Evolutionary conservation across 352 stramenopile species (phyloP), one percentile per base, ranked within the genome.

Genomic region (Blastocystis sp.): DNA sequence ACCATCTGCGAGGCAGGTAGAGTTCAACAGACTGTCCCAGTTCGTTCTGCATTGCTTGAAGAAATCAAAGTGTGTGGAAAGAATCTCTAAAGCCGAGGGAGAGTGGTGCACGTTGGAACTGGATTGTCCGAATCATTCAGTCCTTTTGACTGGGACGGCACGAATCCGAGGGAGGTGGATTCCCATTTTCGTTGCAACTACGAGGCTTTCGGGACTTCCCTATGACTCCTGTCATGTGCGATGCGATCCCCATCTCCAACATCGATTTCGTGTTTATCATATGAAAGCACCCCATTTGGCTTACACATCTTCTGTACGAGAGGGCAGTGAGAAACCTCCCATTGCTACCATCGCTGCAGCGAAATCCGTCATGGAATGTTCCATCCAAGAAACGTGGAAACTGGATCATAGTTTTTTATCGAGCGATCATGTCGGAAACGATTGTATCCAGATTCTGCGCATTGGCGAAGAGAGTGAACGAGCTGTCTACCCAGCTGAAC

Each of bases 1-100:
- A 84, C 74, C 74, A 84, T 84, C 74, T 84, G 74, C 74, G 74
- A 63, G 74, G 74, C 48, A 84, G 57, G 74, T 84, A 84, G 24
- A 84, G 74, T 34, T 84, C 74, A 68, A 84, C 74, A 43, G 65
- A 68, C 38, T 84, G 57, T 84, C 74, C 74, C 24, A 19, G 68
- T 34, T 84, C 74, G 74, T 84, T 84, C 57, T 84, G 74, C 74
- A 84, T 84, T 28, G 34, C 66, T 54, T 42, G n/a, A 28, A 43
- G 2, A 57, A 60, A 76, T 59, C 42, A 45, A 76, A 59, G 66
- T 19, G 40, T 84, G 74, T 84, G 74, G 45, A 84, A 63, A 17
- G 48, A 57, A 57, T 57, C 48, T 57, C 48, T 57, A 17, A 34
- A 57, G 48, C 14, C 14, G 48, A 7, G 48, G 14, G 14, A 57